Evolutionary conservation across 208 protist genomes (phyloP).

Genomic region (Leishmania gerbilli): DNA sequence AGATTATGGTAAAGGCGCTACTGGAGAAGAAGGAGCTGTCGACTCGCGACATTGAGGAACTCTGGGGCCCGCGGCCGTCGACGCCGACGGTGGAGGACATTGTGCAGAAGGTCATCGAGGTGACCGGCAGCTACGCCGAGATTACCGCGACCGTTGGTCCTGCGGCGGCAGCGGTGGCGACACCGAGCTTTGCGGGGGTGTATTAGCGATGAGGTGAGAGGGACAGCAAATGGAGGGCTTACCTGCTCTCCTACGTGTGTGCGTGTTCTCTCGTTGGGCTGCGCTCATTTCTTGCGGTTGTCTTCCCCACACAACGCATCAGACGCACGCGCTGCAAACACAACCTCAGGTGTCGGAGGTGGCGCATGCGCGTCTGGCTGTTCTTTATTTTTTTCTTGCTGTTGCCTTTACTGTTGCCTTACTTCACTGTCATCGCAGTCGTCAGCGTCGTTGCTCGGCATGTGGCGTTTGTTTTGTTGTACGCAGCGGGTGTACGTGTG

Average conservation of each 20-base stretch:
- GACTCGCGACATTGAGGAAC: conserved; percentile 63
- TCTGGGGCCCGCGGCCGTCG: conserved; percentile 78
- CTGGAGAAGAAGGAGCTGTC: conserved; percentile 84
- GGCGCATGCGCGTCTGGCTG: background rate
- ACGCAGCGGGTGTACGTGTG: background rate
- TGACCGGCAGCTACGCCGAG: conserved; percentile 18
- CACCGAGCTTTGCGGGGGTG: background rate
- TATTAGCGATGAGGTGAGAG: background rate
- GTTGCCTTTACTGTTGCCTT: background rate
- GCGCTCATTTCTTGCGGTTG: background rate
- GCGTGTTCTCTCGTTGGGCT: background rate
- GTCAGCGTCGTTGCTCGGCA: background rate
- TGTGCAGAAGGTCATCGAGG: conserved; percentile 28
- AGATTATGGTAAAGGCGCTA: conserved; percentile 49
- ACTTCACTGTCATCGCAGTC: background rate
- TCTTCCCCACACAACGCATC: background rate
- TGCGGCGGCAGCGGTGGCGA: conserved; percentile 16
- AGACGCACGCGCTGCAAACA: background rate
- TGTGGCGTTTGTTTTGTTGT: background rate
- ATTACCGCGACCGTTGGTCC: background rate
- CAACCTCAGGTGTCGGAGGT: background rate
- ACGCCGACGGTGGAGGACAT: conserved; percentile 65
- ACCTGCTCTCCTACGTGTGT: background rate
- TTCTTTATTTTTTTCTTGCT: background rate
- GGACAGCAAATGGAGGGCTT: no score